phyloP scores from a whole-genome alignment of 2,329 filamentous ascomycete genomes.

The Allantophomopsis lycopodina region DNA sequence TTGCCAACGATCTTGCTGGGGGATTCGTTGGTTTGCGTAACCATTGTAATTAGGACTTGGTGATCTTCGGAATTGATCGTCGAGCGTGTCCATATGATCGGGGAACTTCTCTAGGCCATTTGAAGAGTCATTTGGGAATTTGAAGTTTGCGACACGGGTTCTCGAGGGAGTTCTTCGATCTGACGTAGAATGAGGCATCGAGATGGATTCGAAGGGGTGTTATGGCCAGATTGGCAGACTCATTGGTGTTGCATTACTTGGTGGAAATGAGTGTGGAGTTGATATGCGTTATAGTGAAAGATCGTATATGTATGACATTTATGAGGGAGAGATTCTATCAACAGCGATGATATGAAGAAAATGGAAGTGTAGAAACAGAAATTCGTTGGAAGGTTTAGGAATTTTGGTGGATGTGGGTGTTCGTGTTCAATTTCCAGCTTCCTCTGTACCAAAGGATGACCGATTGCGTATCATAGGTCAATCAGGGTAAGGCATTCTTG shows the following conservation, averaged over 20 bases:
- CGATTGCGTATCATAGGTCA: no score
- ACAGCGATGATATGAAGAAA: no score
- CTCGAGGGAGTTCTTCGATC: constrained; percentile 19
- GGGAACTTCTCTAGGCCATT: constrained; percentile 42
- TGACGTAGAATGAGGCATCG: constrained; percentile 27
- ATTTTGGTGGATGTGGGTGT: neutral
- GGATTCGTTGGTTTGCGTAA: no score
- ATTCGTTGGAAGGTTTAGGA: neutral
- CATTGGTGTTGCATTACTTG: constrained; percentile 4
- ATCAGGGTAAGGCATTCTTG: no score
- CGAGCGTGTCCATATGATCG: constrained; percentile 31
- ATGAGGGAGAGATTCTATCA: no score
- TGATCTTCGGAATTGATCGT: constrained; percentile 5
- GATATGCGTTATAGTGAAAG: no score
- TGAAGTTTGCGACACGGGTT: constrained; percentile 16
- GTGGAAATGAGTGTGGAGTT: neutral
- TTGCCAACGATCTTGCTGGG: constrained; percentile 40
- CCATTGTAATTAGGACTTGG: no score
- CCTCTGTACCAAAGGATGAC: no score
- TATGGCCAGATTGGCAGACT: constrained; percentile 3
- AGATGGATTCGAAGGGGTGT: constrained; percentile 4
- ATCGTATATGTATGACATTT: no score
- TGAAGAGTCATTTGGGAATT: constrained; percentile 12
- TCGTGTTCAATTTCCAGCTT: no score
- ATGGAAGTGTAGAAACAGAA: no score